Evolutionary conservation across 306 rosid species (phyloP).

Genomic region (Rosa persica): DNA sequence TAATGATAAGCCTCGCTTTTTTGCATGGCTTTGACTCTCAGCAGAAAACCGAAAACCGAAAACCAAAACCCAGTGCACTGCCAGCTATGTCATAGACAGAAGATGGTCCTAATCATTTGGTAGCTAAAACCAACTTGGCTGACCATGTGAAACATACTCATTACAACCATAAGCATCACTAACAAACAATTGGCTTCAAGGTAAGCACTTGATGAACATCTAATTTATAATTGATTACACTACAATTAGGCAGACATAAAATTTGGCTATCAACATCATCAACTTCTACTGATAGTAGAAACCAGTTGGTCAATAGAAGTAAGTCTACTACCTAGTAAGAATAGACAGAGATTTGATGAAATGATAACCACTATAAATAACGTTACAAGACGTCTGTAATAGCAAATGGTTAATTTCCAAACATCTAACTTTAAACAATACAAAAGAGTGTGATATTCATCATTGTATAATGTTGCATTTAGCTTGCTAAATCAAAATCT

Average conservation of each 20-base stretch:
- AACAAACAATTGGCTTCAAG: not conserved
- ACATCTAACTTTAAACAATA: not conserved
- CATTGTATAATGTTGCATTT: not conserved
- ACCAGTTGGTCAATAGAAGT: not conserved
- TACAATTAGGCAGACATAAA: not conserved
- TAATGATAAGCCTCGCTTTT: conserved; percentile 30
- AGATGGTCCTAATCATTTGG: conserved; percentile 44
- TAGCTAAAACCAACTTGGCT: conserved; percentile 39
- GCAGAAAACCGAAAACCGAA: conserved; percentile 5
- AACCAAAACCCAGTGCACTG: conserved; percentile 34
- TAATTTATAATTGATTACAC: not conserved
- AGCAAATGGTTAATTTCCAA: not conserved
- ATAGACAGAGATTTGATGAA: not conserved
- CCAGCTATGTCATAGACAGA: conserved; percentile 37
- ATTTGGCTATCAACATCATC: not conserved
- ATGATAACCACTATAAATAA: not conserved
- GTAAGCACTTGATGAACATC: not conserved
- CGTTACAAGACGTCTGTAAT: not conserved
- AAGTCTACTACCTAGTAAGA: not conserved
- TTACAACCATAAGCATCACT: not conserved
- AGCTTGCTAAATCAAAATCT: conserved; percentile 3
- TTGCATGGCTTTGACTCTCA: conserved; percentile 35
- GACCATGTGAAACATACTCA: conserved; percentile 20
- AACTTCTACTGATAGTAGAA: not conserved
- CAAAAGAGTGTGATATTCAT: not conserved